Conservation (phyloP, 441 rosid species). For the Bruguiera hainesii region DNA sequence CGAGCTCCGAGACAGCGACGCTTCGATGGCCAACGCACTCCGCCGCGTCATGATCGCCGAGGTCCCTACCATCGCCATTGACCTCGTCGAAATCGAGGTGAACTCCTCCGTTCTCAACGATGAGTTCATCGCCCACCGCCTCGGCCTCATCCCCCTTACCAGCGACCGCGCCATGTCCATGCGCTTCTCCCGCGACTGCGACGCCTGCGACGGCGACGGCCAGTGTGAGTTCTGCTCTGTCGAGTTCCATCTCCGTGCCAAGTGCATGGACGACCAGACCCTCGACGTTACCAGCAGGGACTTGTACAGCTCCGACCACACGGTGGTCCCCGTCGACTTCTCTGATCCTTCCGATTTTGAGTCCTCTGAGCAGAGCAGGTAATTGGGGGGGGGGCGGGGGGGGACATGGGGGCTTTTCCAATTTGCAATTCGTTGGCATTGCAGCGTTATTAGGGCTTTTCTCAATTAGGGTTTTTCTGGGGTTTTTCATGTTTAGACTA, state of each 20-base stretch:
- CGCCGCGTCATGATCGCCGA: constrained; percentile 96
- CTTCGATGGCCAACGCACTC: constrained; percentile 92
- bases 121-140: constrained; percentile 94
- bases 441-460: too few species aligned
- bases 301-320: constrained; percentile 74
- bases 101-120: constrained; percentile 94
- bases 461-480: too few species aligned
- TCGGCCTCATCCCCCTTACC: constrained; percentile 86
- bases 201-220: constrained; percentile 92
- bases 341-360: constrained; percentile 50
- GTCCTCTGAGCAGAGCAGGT: constrained; percentile 59
- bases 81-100: constrained; percentile 89
- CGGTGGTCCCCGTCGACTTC: constrained; percentile 82
- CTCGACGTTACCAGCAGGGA: constrained; percentile 89
- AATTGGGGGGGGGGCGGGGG: not conserved
- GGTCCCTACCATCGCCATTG: constrained; percentile 91
- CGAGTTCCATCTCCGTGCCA: constrained; percentile 81
- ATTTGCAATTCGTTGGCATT: too few species aligned
- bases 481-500: too few species aligned
- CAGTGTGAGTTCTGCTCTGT: constrained; percentile 98
- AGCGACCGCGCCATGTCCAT: constrained; percentile 87
- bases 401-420: not conserved
- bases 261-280: constrained; percentile 77
- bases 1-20: constrained; percentile 91
- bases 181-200: constrained; percentile 96